These are phyloP conservation scores for Plasmodium berghei DNA, from an alignment of 169 alveolate species.

Conservation along the genomic window DNA sequence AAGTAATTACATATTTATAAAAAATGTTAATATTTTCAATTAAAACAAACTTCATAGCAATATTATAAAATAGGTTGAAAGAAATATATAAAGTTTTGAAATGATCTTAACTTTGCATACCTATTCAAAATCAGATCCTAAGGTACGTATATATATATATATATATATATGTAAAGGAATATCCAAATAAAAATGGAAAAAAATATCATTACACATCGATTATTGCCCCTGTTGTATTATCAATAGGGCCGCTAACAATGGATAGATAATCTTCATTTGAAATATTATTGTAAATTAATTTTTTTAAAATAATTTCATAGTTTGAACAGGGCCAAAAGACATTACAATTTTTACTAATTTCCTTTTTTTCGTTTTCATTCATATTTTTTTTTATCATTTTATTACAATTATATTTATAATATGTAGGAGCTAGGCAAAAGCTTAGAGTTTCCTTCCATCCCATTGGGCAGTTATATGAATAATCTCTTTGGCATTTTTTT, in stretches of 20 bases:
- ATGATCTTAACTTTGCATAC: no score
- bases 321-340: constrained; percentile 76
- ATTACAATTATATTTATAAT: constrained; percentile 50
- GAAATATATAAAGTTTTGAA: no score
- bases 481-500: constrained; percentile 61
- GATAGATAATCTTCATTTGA: constrained; percentile 62
- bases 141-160: constrained; percentile 1
- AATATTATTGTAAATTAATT: constrained; percentile 42
- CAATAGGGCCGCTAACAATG: constrained; percentile 62
- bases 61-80: no score
- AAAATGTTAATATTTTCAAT: no score
- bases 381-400: constrained; percentile 55
- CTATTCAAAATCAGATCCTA: no score
- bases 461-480: constrained; percentile 72
- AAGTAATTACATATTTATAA: no score
- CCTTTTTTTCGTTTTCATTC: constrained; percentile 54
- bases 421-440: constrained; percentile 59
- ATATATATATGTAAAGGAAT: background rate
- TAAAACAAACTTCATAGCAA: no score
- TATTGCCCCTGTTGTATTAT: constrained; percentile 53
- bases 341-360: constrained; percentile 63
- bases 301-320: constrained; percentile 65
- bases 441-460: constrained; percentile 75
- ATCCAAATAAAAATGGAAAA: no score
- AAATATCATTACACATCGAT: background rate